A percentile compares a stretch with the other conserved stretches of the same genome.
phyloP scores from a whole-genome alignment of 78 protist genomes.

The Ministeria vibrans region DNA sequence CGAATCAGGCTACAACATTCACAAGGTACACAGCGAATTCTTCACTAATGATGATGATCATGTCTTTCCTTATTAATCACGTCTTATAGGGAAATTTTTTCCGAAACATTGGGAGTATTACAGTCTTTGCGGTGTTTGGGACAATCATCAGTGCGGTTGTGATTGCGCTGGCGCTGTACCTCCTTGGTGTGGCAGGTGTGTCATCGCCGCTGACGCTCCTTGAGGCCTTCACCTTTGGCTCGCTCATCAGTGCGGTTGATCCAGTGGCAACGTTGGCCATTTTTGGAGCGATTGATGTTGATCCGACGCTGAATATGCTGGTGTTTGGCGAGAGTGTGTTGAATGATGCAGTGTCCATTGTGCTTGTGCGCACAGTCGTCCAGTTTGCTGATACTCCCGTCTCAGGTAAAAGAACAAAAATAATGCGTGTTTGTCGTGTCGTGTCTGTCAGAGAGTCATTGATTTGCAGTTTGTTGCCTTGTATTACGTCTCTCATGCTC shows the following conservation, averaged over 20 bases:
- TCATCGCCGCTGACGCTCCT: not conserved
- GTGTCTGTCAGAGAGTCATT: too few species aligned
- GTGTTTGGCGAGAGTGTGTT: slow-evolving; percentile 87
- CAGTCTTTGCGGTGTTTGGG: slow-evolving; percentile 77
- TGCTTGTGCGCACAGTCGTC: too few species aligned
- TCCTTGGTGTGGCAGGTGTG: not conserved
- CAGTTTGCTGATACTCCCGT: too few species aligned
- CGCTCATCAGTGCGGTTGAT: slow-evolving; percentile 82
- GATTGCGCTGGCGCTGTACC: not conserved
- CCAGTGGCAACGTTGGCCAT: slow-evolving; percentile 90
- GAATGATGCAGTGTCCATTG: slow-evolving; percentile 87
- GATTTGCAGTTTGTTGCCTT: too few species aligned
- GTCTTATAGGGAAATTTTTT: slow-evolving; percentile 51
- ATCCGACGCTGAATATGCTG: slow-evolving; percentile 67
- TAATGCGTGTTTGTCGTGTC: too few species aligned
- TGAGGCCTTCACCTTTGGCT: slow-evolving; percentile 59
- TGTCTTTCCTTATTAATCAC: not conserved
- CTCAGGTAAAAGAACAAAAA: too few species aligned
- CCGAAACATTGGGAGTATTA: slow-evolving; percentile 58
- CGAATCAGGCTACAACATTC: slow-evolving; percentile 71
- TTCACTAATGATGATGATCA: not conserved
- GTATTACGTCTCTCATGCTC: too few species aligned
- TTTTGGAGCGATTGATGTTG: slow-evolving; percentile 63
- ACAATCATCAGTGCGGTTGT: slow-evolving; percentile 71
- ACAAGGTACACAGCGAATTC: slow-evolving; percentile 30